A percentile compares a stretch with the other conserved stretches of the same genome.
Conservation (phyloP, 2,329 filamentous ascomycete species). For the Colletotrichum nymphaeae region DNA sequence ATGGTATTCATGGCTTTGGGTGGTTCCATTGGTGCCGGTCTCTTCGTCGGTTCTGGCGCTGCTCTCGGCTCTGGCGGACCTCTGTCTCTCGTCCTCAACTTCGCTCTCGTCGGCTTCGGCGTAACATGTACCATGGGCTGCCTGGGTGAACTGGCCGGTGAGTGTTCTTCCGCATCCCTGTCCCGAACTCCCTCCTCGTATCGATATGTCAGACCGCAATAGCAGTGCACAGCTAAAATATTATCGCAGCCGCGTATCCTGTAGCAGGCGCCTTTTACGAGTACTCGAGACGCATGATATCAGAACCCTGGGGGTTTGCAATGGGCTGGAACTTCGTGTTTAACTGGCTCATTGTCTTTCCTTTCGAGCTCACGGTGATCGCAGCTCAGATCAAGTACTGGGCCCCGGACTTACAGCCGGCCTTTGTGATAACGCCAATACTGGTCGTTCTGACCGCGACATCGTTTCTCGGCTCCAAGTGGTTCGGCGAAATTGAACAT, state of each 20-base stretch:
- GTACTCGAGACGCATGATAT: constrained; percentile 50
- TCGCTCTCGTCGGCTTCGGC: constrained; percentile 45
- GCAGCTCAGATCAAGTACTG: constrained; percentile 45
- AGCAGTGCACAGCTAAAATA: neutral
- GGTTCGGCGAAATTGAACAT: constrained; percentile 63
- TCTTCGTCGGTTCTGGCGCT: constrained; percentile 47
- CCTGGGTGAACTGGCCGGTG: constrained; percentile 44
- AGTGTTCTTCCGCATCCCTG: constrained; percentile 36
- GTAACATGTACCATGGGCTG: constrained; percentile 46
- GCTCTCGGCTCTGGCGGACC: constrained; percentile 47
- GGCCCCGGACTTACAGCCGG: constrained; percentile 39
- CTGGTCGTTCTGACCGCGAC: constrained; percentile 52
- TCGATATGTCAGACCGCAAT: neutral
- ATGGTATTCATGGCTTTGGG: constrained; percentile 49
- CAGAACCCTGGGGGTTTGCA: constrained; percentile 50
- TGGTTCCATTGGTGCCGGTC: constrained; percentile 50
- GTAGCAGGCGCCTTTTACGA: constrained; percentile 52
- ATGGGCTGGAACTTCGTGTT: constrained; percentile 54
- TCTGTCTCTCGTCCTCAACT: constrained; percentile 45
- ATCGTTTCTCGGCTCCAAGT: constrained; percentile 58
- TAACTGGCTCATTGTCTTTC: constrained; percentile 49
- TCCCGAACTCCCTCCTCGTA: neutral
- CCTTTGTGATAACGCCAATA: constrained; percentile 50
- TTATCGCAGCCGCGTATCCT: constrained; percentile 44
- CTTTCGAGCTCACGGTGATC: constrained; percentile 51